phyloP scores from a whole-genome alignment of 108 stramenopile genomes.

The Skeletonema marinoi region DNA sequence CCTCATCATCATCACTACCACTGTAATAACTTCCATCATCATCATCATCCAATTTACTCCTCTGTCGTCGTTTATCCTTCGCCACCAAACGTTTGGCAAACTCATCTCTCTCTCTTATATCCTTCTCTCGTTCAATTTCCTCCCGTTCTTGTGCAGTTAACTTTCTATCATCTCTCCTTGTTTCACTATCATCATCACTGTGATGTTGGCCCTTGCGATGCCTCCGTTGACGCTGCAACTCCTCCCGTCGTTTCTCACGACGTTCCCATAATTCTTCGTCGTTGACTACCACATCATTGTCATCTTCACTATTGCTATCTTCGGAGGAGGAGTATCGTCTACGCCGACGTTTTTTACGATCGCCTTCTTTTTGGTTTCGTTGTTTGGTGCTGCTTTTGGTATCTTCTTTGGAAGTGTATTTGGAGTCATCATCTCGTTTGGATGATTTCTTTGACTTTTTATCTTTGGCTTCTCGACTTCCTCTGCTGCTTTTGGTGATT shows the following conservation, averaged over 20 bases:
- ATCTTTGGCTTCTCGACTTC: conserved; percentile 15
- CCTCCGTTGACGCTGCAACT: conserved; percentile 21
- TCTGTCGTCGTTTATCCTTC: conserved; percentile 78
- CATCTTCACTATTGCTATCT: conserved; percentile 1
- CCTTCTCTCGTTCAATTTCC: conserved; percentile 79
- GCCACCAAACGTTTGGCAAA: conserved; percentile 88
- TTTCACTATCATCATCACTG: neutral
- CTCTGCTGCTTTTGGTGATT: conserved; percentile 27
- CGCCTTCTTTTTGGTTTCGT: neutral
- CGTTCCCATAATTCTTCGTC: conserved; percentile 34
- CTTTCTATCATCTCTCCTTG: conserved; percentile 19
- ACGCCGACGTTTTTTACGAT: conserved; percentile 18
- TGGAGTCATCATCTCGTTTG: conserved; percentile 8
- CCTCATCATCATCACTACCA: conserved; percentile 3
- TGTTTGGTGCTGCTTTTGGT: neutral
- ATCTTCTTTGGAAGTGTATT: neutral
- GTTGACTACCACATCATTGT: neutral
- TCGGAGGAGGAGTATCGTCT: conserved; percentile 37
- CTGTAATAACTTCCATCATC: conserved; percentile 31
- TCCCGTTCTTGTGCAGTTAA: conserved; percentile 71
- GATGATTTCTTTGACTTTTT: conserved; percentile 1
- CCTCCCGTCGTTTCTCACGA: conserved; percentile 29
- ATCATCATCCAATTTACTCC: conserved; percentile 46
- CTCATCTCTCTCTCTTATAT: conserved; percentile 91
- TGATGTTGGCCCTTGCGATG: conserved; percentile 3